Evolutionary conservation across 2,329 filamentous ascomycete species (phyloP).

Genomic region (Clathrospora elynae): DNA sequence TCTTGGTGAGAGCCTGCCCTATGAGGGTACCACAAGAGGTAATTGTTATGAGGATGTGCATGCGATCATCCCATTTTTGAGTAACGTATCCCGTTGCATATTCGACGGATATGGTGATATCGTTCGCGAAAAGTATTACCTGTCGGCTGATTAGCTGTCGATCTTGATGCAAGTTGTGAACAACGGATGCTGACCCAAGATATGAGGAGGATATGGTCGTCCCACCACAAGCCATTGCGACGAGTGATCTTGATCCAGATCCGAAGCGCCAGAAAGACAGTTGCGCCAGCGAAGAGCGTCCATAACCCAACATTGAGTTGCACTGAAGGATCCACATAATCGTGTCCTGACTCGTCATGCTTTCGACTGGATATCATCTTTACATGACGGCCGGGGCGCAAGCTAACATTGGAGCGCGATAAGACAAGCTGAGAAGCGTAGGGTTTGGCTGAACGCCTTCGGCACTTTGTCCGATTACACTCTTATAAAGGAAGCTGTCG

Average conservation of each 20-base stretch:
- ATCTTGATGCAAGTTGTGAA: not conserved
- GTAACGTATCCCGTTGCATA: conserved; percentile 57
- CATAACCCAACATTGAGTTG: conserved; percentile 48
- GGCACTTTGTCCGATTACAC: conserved; percentile 8
- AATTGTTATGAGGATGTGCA: conserved; percentile 60
- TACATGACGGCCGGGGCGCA: conserved; percentile 21
- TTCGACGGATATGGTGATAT: conserved; percentile 54
- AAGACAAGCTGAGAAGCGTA: conserved; percentile 10
- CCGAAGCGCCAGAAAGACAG: conserved; percentile 43
- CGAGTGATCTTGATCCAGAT: conserved; percentile 48
- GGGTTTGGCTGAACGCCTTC: conserved; percentile 6
- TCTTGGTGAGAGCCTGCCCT: conserved; percentile 47
- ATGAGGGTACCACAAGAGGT: conserved; percentile 49
- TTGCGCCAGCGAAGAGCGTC: conserved; percentile 48
- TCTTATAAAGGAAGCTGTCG: no score
- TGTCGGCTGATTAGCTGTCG: conserved; percentile 24
- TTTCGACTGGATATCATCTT: conserved; percentile 33
- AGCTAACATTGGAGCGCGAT: conserved; percentile 16
- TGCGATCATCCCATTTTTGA: conserved; percentile 57
- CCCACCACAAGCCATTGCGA: conserved; percentile 49
- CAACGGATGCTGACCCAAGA: conserved; percentile 40
- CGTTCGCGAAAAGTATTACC: conserved; percentile 52
- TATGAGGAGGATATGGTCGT: conserved; percentile 48
- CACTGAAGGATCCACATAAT: conserved; percentile 45
- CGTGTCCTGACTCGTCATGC: conserved; percentile 23